Evolutionary conservation across 331 rosid genomes (phyloP), one percentile per base, ranked within the genome.

Genomic region (Phaseolus coccineus): DNA sequence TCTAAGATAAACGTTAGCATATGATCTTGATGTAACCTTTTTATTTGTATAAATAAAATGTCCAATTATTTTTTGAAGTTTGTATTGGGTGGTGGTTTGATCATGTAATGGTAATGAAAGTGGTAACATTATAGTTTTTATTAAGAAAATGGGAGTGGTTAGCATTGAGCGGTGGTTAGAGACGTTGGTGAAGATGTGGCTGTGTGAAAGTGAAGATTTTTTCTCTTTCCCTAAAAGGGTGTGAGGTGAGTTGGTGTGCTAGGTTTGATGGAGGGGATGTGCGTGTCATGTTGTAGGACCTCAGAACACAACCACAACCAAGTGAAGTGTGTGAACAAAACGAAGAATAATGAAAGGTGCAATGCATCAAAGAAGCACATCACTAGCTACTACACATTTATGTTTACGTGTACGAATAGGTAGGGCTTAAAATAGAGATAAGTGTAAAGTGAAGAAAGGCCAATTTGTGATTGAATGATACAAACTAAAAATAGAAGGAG

Each of bases 251-350:
- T 57, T 57, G 35, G 16, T 57, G 37, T 57, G 35, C 64, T 57
- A 63, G 24, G 69, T 16, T 31, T 31, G 47, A 42, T 48, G 44
- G 28, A 69, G 27, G 0, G 37, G 64, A 71, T 71, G 8, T 33
- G 66, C 77, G 77, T 53, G 77, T 53, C 66, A 55, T 53, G 66
- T 35, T 15, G 14, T 53, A 19, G 24, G 13, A 12, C 77, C 66
- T 53, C 66, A 72, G 39, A 46, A 13, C 51, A 46, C 47, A 42
- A 42, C 47, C 47, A 42, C 47, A 72, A 37, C 77, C 52, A 72
- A 53, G 58, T 37, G 51, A 11, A 55, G 19, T 22, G 61, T 71
- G 62, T n/a, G 35, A 71, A 71, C 14, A 50, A 48, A 70, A 48
- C 15, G 30, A 30, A 48, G 42, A 69, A 48, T 48, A 69, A 69